Evolutionary conservation across 352 stramenopile genomes (phyloP).

Genomic region (Globisporangium megalacanthum): DNA sequence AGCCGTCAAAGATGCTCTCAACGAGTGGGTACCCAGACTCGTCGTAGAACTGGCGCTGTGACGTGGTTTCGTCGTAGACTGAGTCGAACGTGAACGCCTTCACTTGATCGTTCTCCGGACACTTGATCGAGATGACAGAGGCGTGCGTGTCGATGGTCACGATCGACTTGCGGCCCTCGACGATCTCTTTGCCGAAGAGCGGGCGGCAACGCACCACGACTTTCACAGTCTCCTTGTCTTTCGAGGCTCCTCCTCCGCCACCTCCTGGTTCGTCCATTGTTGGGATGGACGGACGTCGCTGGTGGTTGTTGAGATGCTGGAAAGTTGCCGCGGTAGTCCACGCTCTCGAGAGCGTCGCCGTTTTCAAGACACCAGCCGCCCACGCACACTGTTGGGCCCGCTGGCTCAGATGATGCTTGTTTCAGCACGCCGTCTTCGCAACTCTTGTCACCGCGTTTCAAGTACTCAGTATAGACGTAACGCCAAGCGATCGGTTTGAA

Average conservation of each 20-base stretch:
- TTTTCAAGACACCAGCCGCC: too few species aligned
- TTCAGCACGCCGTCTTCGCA: too few species aligned
- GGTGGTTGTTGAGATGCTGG: neutral
- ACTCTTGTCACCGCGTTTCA: too few species aligned
- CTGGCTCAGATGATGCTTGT: too few species aligned
- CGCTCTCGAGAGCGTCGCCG: slow-evolving; percentile 6
- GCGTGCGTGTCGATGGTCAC: slow-evolving; percentile 65
- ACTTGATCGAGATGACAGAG: slow-evolving; percentile 69
- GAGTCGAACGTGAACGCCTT: slow-evolving; percentile 90
- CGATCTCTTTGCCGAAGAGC: slow-evolving; percentile 80
- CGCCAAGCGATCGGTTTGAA: too few species aligned
- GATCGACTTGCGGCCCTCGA: slow-evolving; percentile 79
- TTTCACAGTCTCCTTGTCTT: slow-evolving; percentile 84
- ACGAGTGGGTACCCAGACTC: slow-evolving; percentile 83
- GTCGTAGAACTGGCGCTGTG: slow-evolving; percentile 83
- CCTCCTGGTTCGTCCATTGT: neutral
- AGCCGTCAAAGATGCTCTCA: slow-evolving; percentile 89
- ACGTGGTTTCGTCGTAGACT: slow-evolving; percentile 86
- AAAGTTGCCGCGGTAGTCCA: neutral
- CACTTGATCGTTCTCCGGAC: slow-evolving; percentile 62
- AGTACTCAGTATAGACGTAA: too few species aligned
- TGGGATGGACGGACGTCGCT: neutral
- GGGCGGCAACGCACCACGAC: slow-evolving; percentile 86
- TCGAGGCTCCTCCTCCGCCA: slow-evolving; percentile 13
- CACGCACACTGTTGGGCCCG: too few species aligned